phyloP scores from a whole-genome alignment of 2,329 filamentous ascomycete species.

The Xylariaceae sp. region DNA sequence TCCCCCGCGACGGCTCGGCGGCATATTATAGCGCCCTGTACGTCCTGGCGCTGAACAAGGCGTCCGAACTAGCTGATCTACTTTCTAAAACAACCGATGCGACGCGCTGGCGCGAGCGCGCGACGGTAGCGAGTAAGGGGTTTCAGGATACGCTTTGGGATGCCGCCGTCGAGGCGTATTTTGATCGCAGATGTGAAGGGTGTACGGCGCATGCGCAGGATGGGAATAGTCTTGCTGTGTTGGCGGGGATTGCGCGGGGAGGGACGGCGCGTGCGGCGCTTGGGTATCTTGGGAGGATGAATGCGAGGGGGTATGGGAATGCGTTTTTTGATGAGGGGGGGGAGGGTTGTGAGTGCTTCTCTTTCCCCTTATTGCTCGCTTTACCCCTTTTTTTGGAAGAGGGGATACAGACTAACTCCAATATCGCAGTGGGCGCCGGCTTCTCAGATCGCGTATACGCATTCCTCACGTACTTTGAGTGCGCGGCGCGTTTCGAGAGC shows the following conservation, averaged over 20 bases:
- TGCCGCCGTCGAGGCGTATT: conserved; percentile 39
- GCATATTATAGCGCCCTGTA: conserved; percentile 51
- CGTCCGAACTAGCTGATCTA: conserved; percentile 38
- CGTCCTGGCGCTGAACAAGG: conserved; percentile 40
- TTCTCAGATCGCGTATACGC: conserved; percentile 45
- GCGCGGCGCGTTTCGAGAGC: conserved; percentile 42
- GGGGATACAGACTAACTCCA: neutral
- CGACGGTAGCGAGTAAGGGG: conserved; percentile 32
- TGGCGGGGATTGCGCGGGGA: conserved; percentile 34
- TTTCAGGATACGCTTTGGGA: conserved; percentile 41
- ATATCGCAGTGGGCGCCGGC: conserved; percentile 22
- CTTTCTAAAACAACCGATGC: conserved; percentile 29
- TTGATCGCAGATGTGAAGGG: conserved; percentile 37
- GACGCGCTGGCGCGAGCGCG: conserved; percentile 37
- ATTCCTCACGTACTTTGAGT: conserved; percentile 50
- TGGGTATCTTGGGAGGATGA: conserved; percentile 35
- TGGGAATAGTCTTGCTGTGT: conserved; percentile 45
- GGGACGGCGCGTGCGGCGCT: conserved; percentile 34
- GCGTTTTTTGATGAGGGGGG: conserved; percentile 46
- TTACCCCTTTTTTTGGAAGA: neutral
- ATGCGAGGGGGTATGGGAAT: conserved; percentile 42
- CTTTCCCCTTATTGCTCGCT: neutral
- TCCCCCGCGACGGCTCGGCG: conserved; percentile 42
- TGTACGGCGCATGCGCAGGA: conserved; percentile 44
- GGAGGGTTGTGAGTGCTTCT: conserved; percentile 21